phyloP scores from a whole-genome alignment of 805 yeast genomes.

The Kodamaea hsintzibuensis region DNA sequence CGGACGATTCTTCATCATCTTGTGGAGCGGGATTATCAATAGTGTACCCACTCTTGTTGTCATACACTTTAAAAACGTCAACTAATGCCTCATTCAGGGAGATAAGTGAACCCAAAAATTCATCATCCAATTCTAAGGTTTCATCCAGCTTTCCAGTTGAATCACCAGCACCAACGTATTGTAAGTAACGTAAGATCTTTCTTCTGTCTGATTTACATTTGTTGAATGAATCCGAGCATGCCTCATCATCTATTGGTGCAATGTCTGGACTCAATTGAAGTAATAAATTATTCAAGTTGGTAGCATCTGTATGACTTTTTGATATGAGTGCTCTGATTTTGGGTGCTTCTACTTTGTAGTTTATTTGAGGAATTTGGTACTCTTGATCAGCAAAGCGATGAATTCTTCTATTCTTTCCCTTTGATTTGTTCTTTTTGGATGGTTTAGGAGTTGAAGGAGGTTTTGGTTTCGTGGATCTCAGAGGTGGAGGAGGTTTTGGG shows the following conservation, averaged over 20 bases:
- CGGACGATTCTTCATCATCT: slow-evolving; percentile 30
- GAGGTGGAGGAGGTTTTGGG: slow-evolving; percentile 6
- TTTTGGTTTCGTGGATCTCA: slow-evolving; percentile 5
- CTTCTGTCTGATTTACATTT: slow-evolving; percentile 75
- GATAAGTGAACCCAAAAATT: slow-evolving; percentile 81
- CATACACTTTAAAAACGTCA: slow-evolving; percentile 66
- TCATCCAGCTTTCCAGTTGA: slow-evolving; percentile 28
- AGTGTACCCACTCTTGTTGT: slow-evolving; percentile 48
- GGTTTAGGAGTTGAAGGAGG: neutral
- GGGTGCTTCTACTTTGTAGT: slow-evolving; percentile 71
- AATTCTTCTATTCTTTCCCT: slow-evolving; percentile 14
- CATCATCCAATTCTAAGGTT: slow-evolving; percentile 56
- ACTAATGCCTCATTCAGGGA: slow-evolving; percentile 92
- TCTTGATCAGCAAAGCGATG: slow-evolving; percentile 44
- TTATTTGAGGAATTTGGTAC: slow-evolving; percentile 66
- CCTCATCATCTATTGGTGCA: slow-evolving; percentile 62
- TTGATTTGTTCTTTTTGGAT: neutral
- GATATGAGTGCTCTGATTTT: slow-evolving; percentile 68
- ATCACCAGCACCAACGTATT: slow-evolving; percentile 62
- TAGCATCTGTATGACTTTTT: slow-evolving; percentile 72
- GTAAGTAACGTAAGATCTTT: slow-evolving; percentile 77
- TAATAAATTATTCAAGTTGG: slow-evolving; percentile 58
- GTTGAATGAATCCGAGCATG: slow-evolving; percentile 66
- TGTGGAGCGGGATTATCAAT: slow-evolving; percentile 41
- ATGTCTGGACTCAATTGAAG: slow-evolving; percentile 44